A percentile compares a stretch with the other conserved stretches of the same genome.
Conservation (phyloP, 345 rosid genomes). For the Bruguiera parviflora region DNA sequence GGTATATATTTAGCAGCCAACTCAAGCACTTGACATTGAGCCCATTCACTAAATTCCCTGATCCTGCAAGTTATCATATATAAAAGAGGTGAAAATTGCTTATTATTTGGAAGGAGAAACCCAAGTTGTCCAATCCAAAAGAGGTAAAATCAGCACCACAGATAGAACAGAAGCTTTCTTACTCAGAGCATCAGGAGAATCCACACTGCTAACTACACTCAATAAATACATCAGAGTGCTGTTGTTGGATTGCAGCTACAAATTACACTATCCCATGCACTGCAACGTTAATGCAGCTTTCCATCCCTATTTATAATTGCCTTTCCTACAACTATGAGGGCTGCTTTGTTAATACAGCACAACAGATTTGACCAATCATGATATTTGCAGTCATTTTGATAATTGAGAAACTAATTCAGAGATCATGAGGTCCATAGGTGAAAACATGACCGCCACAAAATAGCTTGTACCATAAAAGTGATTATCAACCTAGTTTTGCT, state of each 20-base stretch:
- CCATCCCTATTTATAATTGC: background rate
- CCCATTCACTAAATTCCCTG: conserved; percentile 94
- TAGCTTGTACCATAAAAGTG: background rate
- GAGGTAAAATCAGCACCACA: background rate
- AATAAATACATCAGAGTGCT: background rate
- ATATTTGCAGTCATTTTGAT: too few species aligned
- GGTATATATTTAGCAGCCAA: conserved; percentile 86
- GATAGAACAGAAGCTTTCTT: background rate
- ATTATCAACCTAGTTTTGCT: too few species aligned
- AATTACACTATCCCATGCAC: background rate
- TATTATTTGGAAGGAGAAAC: conserved; percentile 2
- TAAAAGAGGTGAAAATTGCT: background rate
- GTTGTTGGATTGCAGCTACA: background rate
- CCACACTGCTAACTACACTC: background rate
- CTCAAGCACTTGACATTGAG: conserved; percentile 94
- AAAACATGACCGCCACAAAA: background rate
- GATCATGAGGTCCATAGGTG: background rate
- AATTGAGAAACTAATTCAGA: background rate
- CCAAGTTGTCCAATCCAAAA: conserved; percentile 2
- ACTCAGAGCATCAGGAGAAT: background rate
- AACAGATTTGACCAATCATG: too few species aligned
- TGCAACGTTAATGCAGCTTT: background rate
- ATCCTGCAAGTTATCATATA: conserved; percentile 53
- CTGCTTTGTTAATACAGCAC: background rate
- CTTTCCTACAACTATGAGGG: background rate